Percentiles rank a stretch among this genome's conserved stretches.
Conservation (phyloP, 495 filamentous ascomycete genomes). For the Hypoxylon lienhwacheense region DNA sequence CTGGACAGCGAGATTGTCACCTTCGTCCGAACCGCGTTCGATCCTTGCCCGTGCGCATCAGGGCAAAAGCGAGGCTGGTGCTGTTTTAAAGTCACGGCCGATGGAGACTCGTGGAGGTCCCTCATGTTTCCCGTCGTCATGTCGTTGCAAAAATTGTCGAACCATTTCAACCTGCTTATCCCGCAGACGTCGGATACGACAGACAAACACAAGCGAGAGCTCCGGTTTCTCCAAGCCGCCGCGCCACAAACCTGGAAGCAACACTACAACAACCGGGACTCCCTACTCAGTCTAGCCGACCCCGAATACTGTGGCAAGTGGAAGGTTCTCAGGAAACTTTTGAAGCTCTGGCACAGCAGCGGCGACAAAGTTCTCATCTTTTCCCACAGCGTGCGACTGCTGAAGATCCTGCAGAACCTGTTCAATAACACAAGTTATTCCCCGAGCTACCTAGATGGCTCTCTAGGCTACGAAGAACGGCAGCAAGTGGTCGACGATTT, state of each 20-base stretch:
- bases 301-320: constrained; percentile 97
- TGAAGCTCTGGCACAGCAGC: constrained; percentile 85
- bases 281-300: constrained; percentile 79
- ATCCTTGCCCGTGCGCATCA: constrained; percentile 70
- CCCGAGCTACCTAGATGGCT: constrained; percentile 86
- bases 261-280: constrained; percentile 74
- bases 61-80: constrained; percentile 80
- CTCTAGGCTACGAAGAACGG: constrained; percentile 86
- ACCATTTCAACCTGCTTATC: constrained; percentile 88
- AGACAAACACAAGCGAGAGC: constrained; percentile 82
- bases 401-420: constrained; percentile 83
- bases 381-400: constrained; percentile 80
- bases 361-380: constrained; percentile 95
- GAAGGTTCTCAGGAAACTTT: constrained; percentile 84
- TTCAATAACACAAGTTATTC: constrained; percentile 91
- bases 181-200: constrained; percentile 65
- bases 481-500: constrained; percentile 81
- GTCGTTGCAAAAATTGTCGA: constrained; percentile 81
- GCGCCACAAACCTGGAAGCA: constrained; percentile 76
- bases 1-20: constrained; percentile 71
- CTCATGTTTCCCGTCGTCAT: constrained; percentile 85
- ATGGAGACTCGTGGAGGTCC: constrained; percentile 68
- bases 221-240: constrained; percentile 73
- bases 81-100: constrained; percentile 62
- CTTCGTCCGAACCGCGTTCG: constrained; percentile 65